Conservation (phyloP, 139 green algal species). For the Haematococcus sp. region DNA sequence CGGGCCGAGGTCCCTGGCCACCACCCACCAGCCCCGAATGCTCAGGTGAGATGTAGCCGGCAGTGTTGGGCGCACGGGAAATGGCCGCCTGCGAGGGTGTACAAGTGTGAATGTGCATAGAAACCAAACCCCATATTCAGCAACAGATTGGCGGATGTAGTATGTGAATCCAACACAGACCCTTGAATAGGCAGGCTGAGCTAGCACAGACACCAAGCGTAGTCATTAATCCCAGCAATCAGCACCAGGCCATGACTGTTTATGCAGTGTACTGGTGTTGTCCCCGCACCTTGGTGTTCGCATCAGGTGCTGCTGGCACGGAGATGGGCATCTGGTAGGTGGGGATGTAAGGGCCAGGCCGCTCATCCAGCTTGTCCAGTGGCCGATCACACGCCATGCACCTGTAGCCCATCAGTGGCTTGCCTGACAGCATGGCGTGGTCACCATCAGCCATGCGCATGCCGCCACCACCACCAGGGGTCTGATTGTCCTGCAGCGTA, state of each 20-base stretch:
- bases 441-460: slow-evolving; percentile 33
- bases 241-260: no score
- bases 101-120: neutral
- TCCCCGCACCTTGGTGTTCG: neutral
- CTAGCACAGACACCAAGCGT: no score
- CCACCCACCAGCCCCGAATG: neutral
- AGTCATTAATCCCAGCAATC: no score
- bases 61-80: neutral
- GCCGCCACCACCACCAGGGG: neutral
- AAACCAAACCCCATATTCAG: no score
- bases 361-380: slow-evolving; percentile 46
- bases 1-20: no score
- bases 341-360: slow-evolving; percentile 44
- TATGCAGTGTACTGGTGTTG: neutral
- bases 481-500: neutral
- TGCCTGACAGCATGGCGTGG: slow-evolving; percentile 56
- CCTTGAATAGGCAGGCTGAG: no score
- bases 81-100: neutral
- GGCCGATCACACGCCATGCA: slow-evolving; percentile 64
- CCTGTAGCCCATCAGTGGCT: slow-evolving; percentile 39
- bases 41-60: neutral
- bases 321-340: slow-evolving; percentile 29
- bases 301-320: slow-evolving; percentile 7
- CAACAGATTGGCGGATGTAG: no score
- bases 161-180: no score